phyloP scores from a whole-genome alignment of 805 yeast genomes.

The Pichia ethanolica region DNA sequence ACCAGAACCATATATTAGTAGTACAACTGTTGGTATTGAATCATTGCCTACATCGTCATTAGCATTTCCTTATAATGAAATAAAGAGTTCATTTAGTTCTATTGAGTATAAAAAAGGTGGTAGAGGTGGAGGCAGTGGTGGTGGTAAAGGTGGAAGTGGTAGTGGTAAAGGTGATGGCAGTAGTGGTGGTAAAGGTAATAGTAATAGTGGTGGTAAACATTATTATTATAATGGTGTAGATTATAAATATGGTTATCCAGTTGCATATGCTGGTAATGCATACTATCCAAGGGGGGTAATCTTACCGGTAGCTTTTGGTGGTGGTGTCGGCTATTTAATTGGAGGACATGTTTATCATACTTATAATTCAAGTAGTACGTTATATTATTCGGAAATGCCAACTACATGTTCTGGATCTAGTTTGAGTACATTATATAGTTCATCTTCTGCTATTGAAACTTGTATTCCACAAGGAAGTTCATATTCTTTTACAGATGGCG shows the following conservation, averaged over 20 bases:
- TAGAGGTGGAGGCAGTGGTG: not conserved
- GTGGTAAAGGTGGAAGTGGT: not conserved
- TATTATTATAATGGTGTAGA: conserved; percentile 3
- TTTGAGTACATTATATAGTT: not conserved
- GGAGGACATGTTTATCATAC: conserved; percentile 11
- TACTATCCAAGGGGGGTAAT: conserved; percentile 11
- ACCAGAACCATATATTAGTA: too few species aligned
- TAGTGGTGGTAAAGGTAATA: not conserved
- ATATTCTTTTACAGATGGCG: not conserved
- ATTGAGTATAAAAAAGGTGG: not conserved
- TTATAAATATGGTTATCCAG: conserved; percentile 6
- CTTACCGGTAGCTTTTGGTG: conserved; percentile 6
- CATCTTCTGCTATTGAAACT: not conserved
- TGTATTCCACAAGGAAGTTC: not conserved
- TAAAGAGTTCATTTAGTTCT: too few species aligned
- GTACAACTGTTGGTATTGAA: too few species aligned
- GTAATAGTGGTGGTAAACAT: not conserved
- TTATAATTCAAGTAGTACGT: conserved; percentile 6
- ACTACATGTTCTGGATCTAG: conserved; percentile 3
- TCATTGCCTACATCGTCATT: too few species aligned
- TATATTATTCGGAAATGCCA: conserved; percentile 11
- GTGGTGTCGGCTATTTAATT: conserved; percentile 3
- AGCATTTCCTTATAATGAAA: too few species aligned
- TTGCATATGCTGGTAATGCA: conserved; percentile 2
- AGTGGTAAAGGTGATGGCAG: not conserved